phyloP scores from a whole-genome alignment of 1,139 yeast species.

The Debaryomyces nepalensis region DNA sequence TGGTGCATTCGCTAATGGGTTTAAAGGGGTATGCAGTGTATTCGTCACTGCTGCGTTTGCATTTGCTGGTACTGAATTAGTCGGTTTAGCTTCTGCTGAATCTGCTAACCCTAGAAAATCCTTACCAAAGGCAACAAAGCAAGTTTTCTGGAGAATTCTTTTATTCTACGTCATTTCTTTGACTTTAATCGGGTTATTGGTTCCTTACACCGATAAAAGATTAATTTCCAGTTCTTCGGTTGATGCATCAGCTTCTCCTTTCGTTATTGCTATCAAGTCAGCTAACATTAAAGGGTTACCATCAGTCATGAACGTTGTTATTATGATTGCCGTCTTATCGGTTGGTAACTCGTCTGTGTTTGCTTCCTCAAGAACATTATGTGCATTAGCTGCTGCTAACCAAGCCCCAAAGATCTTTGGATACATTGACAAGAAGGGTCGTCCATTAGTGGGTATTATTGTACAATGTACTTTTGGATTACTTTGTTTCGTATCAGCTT shows the following conservation, averaged over 20 bases:
- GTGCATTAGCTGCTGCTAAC: constrained; percentile 81
- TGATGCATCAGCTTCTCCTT: constrained; percentile 53
- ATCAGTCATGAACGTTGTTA: constrained; percentile 53
- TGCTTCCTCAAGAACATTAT: constrained; percentile 80
- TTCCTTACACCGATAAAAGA: constrained; percentile 39
- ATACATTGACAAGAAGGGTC: constrained; percentile 74
- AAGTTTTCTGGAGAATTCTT: constrained; percentile 53
- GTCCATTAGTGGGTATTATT: constrained; percentile 72
- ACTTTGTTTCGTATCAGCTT: constrained; percentile 74
- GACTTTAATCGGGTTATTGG: constrained; percentile 48
- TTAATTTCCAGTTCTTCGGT: constrained; percentile 41
- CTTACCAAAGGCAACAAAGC: constrained; percentile 50
- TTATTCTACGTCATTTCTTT: constrained; percentile 51
- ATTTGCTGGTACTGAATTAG: constrained; percentile 53
- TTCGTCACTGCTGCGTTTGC: constrained; percentile 53
- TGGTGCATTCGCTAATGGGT: constrained; percentile 69
- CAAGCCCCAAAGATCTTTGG: constrained; percentile 76
- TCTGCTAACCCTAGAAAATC: constrained; percentile 45
- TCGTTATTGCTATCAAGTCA: constrained; percentile 48
- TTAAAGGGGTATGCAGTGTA: constrained; percentile 57
- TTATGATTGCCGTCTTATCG: constrained; percentile 51
- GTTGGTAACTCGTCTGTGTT: constrained; percentile 61
- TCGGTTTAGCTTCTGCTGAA: constrained; percentile 50
- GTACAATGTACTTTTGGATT: constrained; percentile 65
- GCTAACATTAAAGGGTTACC: constrained; percentile 52